These are phyloP conservation scores for Trifolium pratense DNA, from an alignment of 306 rosid species.

Conservation along the genomic window DNA sequence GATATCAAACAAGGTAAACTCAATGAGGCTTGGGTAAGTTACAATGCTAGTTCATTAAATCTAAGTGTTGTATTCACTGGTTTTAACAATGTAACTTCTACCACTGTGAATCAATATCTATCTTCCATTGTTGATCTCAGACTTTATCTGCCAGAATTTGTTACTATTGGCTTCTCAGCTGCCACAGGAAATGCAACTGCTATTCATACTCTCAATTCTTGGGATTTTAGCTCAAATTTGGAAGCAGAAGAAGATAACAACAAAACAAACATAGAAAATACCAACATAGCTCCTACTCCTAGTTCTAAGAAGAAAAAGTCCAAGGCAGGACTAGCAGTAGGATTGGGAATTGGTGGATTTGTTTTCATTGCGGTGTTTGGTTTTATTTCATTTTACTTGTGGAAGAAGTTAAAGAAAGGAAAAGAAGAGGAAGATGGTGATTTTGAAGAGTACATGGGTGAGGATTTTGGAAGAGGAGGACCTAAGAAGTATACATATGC, in stretches of 20 bases:
- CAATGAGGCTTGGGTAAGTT: slow-evolving; percentile 46
- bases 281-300: background rate
- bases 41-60: slow-evolving; percentile 41
- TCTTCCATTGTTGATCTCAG: slow-evolving; percentile 45
- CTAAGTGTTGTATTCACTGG: slow-evolving; percentile 48
- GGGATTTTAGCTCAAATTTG: slow-evolving; percentile 45
- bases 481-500: slow-evolving; percentile 38
- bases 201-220: slow-evolving; percentile 16
- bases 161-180: slow-evolving; percentile 52
- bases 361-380: slow-evolving; percentile 3
- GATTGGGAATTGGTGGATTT: slow-evolving; percentile 28
- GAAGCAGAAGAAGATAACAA: background rate
- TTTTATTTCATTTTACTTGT: background rate
- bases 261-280: background rate
- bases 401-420: slow-evolving; percentile 9
- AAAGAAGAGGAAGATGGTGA: slow-evolving; percentile 10
- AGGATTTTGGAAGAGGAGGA: slow-evolving; percentile 44
- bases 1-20: slow-evolving; percentile 29
- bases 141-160: slow-evolving; percentile 41
- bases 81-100: background rate
- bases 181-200: slow-evolving; percentile 30
- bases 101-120: slow-evolving; percentile 11
- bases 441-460: slow-evolving; percentile 33
- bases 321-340: slow-evolving; percentile 26
- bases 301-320: slow-evolving; percentile 13